Conservation (phyloP, 1,139 yeast species). For the Citeromyces siamensis region DNA sequence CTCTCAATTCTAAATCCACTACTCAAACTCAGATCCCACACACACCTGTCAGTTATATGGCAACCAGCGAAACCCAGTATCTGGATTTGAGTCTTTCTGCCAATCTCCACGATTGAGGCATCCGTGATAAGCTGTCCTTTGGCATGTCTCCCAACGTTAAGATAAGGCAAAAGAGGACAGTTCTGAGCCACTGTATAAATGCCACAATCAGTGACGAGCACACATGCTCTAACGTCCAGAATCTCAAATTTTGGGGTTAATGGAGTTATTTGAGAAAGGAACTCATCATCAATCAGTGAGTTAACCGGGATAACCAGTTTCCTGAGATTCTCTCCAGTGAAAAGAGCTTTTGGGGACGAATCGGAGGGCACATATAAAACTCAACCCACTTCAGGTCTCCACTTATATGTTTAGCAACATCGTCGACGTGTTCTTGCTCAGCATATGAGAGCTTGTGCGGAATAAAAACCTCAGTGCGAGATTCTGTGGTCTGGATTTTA, state of each 20-base stretch:
- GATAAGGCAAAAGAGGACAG: conserved; percentile 40
- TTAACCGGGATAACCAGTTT: conserved; percentile 70
- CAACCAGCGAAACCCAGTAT: conserved; percentile 92
- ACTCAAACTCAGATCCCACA: conserved; percentile 67
- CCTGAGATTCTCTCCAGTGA: conserved; percentile 30
- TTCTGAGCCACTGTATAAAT: conserved; percentile 47
- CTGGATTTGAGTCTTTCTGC: conserved; percentile 37
- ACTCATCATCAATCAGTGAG: conserved; percentile 46
- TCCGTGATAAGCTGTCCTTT: conserved; percentile 64
- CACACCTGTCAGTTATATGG: conserved; percentile 55
- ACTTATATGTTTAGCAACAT: conserved; percentile 23
- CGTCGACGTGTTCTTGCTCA: conserved; percentile 29
- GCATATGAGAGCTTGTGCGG: conserved; percentile 35
- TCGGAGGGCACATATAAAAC: conserved; percentile 69
- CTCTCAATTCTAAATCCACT: conserved; percentile 49
- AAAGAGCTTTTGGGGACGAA: conserved; percentile 41
- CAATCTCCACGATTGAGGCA: conserved; percentile 45
- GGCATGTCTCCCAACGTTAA: conserved; percentile 74
- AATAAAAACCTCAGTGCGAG: conserved; percentile 27
- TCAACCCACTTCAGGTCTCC: conserved; percentile 57
- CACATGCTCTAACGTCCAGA: conserved; percentile 81
- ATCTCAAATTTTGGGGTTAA: conserved; percentile 47
- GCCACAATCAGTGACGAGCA: conserved; percentile 63
- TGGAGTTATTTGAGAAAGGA: conserved; percentile 36
- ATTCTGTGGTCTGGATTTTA: conserved; percentile 7